These are phyloP conservation scores for Pulveroboletus sp. DNA, from an alignment of 768 basidiomycete species.

Conservation along the genomic window DNA sequence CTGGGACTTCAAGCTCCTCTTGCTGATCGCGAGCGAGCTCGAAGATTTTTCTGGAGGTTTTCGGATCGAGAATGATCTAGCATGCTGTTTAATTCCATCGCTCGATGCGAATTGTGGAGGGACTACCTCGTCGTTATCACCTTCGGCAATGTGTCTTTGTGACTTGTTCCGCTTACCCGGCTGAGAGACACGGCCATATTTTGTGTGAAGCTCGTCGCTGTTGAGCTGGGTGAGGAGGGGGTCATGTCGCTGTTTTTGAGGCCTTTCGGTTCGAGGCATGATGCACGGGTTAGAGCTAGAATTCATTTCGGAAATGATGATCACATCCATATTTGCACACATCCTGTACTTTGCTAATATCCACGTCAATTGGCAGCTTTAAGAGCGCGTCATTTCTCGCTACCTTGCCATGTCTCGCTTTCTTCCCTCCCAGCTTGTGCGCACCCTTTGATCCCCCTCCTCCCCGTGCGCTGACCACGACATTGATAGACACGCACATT, in stretches of 20 bases:
- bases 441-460: neutral
- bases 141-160: constrained; percentile 40
- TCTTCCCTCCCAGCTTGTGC: constrained; percentile 20
- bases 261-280: constrained; percentile 67
- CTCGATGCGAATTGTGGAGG: constrained; percentile 6
- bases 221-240: constrained; percentile 83
- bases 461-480: constrained; percentile 6
- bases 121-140: constrained; percentile 60
- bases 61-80: constrained; percentile 73
- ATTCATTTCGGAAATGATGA: too few species aligned
- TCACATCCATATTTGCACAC: too few species aligned
- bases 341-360: neutral
- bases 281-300: too few species aligned
- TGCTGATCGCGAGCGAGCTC: constrained; percentile 93
- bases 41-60: constrained; percentile 84
- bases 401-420: constrained; percentile 21
- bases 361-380: neutral
- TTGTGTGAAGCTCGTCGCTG: constrained; percentile 71
- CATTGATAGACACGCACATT: constrained; percentile 52
- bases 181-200: constrained; percentile 74
- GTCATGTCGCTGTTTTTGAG: constrained; percentile 71
- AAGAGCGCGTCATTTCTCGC: neutral
- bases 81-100: constrained; percentile 1
- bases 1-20: constrained; percentile 72
- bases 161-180: constrained; percentile 75